Percentiles rank a stretch among this genome's conserved stretches.
Conservation (phyloP, 257 asterid genomes). For the Dorcoceras hygrometricum region DNA sequence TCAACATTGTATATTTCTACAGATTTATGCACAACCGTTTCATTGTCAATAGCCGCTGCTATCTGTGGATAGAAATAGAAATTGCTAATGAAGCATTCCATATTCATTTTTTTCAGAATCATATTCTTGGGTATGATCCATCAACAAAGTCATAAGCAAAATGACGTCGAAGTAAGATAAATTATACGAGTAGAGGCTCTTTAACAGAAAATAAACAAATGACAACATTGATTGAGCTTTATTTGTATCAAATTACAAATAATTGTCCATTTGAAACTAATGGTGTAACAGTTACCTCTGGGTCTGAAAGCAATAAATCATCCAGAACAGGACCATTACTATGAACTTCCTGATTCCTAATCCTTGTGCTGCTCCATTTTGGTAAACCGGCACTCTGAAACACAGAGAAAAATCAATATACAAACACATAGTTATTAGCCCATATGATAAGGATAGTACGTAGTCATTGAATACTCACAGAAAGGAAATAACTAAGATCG, state of each 20-base stretch:
- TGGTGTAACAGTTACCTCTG: slow-evolving; percentile 45
- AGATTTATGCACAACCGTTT: slow-evolving; percentile 72
- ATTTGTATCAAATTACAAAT: not conserved
- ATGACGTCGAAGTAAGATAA: not conserved
- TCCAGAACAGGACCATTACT: slow-evolving; percentile 93
- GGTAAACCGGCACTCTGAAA: slow-evolving; percentile 79
- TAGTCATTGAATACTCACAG: slow-evolving; percentile 48
- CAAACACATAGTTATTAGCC: slow-evolving; percentile 4
- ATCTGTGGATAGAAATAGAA: slow-evolving; percentile 44
- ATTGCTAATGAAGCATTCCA: not conserved
- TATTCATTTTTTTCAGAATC: not conserved
- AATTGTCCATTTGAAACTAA: not conserved
- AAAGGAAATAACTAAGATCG: slow-evolving; percentile 70
- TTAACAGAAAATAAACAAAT: not conserved
- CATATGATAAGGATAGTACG: slow-evolving; percentile 10
- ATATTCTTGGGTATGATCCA: not conserved
- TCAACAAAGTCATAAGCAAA: not conserved
- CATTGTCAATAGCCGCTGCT: slow-evolving; percentile 79
- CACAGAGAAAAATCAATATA: slow-evolving; percentile 16
- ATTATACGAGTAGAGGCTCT: not conserved
- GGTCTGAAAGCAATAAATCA: slow-evolving; percentile 74
- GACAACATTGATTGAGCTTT: too few relatives aligned
- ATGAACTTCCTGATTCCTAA: slow-evolving; percentile 92
- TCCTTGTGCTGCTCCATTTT: slow-evolving; percentile 82
- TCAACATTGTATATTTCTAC: slow-evolving; percentile 80